phyloP scores from a whole-genome alignment of 1,284 basidiomycete genomes.

The Cryptococcus depauperatus region DNA sequence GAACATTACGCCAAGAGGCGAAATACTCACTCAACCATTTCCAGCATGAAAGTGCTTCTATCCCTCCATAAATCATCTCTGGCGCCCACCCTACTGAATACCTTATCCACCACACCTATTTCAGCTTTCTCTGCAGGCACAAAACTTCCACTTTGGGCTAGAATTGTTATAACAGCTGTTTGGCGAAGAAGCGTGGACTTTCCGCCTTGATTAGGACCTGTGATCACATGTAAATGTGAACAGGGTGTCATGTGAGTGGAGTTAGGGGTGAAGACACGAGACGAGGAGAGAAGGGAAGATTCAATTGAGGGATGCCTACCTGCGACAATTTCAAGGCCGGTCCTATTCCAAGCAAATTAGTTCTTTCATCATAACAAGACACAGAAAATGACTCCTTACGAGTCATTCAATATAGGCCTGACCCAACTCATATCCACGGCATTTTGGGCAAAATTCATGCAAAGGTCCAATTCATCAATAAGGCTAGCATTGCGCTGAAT shows the following conservation, averaged over 20 bases:
- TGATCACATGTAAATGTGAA: slow-evolving; percentile 68
- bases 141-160: slow-evolving; percentile 88
- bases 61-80: slow-evolving; percentile 91
- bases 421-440: slow-evolving; percentile 72
- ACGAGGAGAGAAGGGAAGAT: slow-evolving; percentile 65
- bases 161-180: slow-evolving; percentile 77
- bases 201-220: slow-evolving; percentile 91
- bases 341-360: slow-evolving; percentile 51
- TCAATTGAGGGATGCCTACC: slow-evolving; percentile 93
- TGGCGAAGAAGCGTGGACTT: slow-evolving; percentile 92
- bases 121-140: slow-evolving; percentile 75
- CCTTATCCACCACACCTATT: slow-evolving; percentile 78
- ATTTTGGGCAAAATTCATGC: slow-evolving; percentile 69
- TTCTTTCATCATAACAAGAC: too few species aligned
- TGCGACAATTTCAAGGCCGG: slow-evolving; percentile 59
- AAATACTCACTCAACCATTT: slow-evolving; percentile 43
- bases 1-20: neutral
- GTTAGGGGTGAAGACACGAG: slow-evolving; percentile 76
- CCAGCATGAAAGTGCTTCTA: slow-evolving; percentile 72
- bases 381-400: slow-evolving; percentile 55
- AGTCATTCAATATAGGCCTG: slow-evolving; percentile 60
- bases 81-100: slow-evolving; percentile 93
- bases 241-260: slow-evolving; percentile 56
- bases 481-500: slow-evolving; percentile 69
- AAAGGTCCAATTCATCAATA: slow-evolving; percentile 83